These are phyloP conservation scores for Agaricus subrufescens DNA, from an alignment of 768 basidiomycete genomes.

Conservation along the genomic window DNA sequence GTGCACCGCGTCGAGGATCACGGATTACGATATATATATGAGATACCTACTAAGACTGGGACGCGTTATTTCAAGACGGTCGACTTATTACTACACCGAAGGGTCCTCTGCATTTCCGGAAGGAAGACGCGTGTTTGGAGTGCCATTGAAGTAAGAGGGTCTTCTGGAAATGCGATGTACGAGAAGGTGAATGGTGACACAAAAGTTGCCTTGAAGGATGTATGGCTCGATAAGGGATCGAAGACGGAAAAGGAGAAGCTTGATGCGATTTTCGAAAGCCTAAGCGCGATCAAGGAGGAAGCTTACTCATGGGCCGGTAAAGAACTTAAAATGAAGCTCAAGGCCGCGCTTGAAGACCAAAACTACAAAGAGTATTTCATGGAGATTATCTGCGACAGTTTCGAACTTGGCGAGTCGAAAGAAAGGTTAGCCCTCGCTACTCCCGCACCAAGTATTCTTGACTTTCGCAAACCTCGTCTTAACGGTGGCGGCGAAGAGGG, in stretches of 20 bases:
- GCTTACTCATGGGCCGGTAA: not conserved
- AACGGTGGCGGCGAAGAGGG: not conserved
- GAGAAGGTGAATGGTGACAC: slow-evolving; percentile 2
- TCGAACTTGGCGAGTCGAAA: not conserved
- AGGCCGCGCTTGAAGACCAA: not conserved
- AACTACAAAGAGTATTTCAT: slow-evolving; percentile 1
- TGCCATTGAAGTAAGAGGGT: not conserved
- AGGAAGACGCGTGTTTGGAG: slow-evolving; percentile 7
- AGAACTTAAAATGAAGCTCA: not conserved
- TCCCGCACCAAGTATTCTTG: not conserved
- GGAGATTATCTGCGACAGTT: not conserved
- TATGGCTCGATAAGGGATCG: slow-evolving; percentile 14
- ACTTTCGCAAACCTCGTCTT: not conserved
- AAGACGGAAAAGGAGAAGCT: slow-evolving; percentile 14
- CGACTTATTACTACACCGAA: not conserved
- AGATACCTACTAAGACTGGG: not conserved
- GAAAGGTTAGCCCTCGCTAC: not conserved
- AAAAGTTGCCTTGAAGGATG: slow-evolving; percentile 14
- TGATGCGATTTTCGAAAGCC: slow-evolving; percentile 6
- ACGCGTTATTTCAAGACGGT: slow-evolving; percentile 1
- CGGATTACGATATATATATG: slow-evolving; percentile 2
- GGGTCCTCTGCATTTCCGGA: not conserved
- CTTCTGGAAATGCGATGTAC: not conserved
- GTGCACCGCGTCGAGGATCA: not conserved
- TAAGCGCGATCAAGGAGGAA: not conserved